phyloP scores from a whole-genome alignment of 805 yeast species.

The Spathaspora girioi region DNA sequence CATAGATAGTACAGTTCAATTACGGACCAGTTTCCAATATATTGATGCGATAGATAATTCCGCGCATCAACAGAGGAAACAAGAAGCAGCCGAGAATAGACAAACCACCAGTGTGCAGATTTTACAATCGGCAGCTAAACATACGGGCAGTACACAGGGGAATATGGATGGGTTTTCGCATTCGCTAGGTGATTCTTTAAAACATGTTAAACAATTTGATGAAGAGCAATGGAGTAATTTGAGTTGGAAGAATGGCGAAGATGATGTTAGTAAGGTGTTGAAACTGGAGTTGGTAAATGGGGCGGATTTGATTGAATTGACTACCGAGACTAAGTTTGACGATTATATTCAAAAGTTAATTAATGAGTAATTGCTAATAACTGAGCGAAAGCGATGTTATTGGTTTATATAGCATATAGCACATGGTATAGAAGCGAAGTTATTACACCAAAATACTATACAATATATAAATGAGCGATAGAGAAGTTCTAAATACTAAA shows the following conservation, averaged over 20 bases:
- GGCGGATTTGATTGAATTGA: conserved; percentile 15
- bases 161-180: conserved; percentile 22
- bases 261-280: conserved; percentile 14
- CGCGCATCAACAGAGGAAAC: conserved; percentile 33
- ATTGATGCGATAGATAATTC: conserved; percentile 58
- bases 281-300: conserved; percentile 13
- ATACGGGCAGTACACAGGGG: conserved; percentile 12
- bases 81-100: conserved; percentile 34
- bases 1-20: conserved; percentile 64
- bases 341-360: conserved; percentile 24
- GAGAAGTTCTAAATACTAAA: too few species aligned
- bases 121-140: conserved; percentile 39
- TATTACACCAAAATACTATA: too few species aligned
- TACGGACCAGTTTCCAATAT: conserved; percentile 79
- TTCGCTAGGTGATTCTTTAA: conserved; percentile 37
- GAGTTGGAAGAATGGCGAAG: conserved; percentile 22
- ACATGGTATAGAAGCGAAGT: too few species aligned
- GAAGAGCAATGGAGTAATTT: conserved; percentile 39
- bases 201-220: conserved; percentile 34
- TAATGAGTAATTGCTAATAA: neutral
- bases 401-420: too few species aligned
- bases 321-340: conserved; percentile 19
- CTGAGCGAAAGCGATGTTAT: neutral
- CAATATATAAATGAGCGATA: too few species aligned
- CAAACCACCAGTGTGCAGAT: conserved; percentile 34